phyloP scores from a whole-genome alignment of 2,329 filamentous ascomycete species.

The Exophiala alcalophila region DNA sequence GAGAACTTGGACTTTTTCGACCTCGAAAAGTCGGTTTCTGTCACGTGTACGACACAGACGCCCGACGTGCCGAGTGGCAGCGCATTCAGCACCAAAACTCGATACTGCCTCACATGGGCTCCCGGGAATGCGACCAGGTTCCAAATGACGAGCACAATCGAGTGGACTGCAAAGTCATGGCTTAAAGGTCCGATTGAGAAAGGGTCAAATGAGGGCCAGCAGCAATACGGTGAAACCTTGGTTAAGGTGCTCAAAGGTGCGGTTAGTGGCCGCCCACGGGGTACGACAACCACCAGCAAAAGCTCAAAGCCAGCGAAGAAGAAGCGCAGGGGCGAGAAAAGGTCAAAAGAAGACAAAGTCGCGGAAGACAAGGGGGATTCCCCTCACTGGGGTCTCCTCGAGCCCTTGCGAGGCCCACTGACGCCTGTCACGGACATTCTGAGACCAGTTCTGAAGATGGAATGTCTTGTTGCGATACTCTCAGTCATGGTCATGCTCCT shows the following conservation, averaged over 20 bases:
- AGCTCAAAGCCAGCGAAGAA: slow-evolving; percentile 51
- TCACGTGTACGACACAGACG: slow-evolving; percentile 81
- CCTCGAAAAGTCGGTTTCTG: slow-evolving; percentile 77
- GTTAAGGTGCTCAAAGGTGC: slow-evolving; percentile 70
- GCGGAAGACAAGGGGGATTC: slow-evolving; percentile 42
- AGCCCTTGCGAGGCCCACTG: slow-evolving; percentile 68
- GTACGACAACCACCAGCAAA: slow-evolving; percentile 47
- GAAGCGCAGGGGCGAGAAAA: slow-evolving; percentile 60
- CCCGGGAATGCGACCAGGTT: slow-evolving; percentile 80
- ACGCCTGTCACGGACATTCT: slow-evolving; percentile 69
- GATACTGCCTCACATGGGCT: slow-evolving; percentile 91
- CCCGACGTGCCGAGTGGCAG: slow-evolving; percentile 94
- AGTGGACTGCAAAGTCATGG: slow-evolving; percentile 99
- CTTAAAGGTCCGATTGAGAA: slow-evolving; percentile 95
- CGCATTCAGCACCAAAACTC: slow-evolving; percentile 86
- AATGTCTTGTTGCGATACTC: slow-evolving; percentile 72
- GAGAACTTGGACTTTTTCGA: slow-evolving; percentile 83
- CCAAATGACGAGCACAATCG: slow-evolving; percentile 83
- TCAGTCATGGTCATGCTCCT: slow-evolving; percentile 69
- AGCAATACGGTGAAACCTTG: slow-evolving; percentile 75
- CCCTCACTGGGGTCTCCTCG: slow-evolving; percentile 74
- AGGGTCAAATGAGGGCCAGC: slow-evolving; percentile 86
- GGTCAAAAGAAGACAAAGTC: slow-evolving; percentile 44
- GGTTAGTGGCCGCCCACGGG: slow-evolving; percentile 63
- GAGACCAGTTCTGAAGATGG: slow-evolving; percentile 68